A percentile compares a stretch with the other conserved stretches of the same genome.
Conservation (phyloP, 164 flowering plant genomes). For the Piper longum region DNA sequence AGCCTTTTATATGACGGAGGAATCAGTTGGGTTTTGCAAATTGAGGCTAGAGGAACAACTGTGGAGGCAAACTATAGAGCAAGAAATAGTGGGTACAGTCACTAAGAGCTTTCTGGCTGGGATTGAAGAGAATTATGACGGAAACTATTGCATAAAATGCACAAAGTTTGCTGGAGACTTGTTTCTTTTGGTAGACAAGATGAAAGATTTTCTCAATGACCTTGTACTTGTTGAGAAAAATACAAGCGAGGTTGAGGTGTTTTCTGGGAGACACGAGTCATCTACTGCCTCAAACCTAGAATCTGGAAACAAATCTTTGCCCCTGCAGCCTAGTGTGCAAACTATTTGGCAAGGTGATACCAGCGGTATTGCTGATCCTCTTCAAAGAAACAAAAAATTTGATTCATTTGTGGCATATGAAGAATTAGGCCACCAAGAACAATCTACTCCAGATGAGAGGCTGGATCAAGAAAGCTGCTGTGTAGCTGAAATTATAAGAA, state of each 20-base stretch:
- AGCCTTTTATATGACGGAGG: slow-evolving; percentile 52
- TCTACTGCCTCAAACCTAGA: slow-evolving; percentile 5
- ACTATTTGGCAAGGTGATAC: not conserved
- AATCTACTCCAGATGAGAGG: slow-evolving; percentile 7
- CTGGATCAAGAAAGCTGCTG: slow-evolving; percentile 14
- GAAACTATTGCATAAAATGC: slow-evolving; percentile 9
- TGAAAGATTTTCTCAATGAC: slow-evolving; percentile 23
- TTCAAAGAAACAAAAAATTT: slow-evolving; percentile 5
- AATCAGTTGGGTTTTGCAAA: slow-evolving; percentile 31
- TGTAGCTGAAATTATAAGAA: slow-evolving; percentile 41
- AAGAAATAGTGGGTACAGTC: slow-evolving; percentile 18
- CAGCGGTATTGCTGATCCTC: not conserved
- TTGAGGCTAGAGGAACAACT: slow-evolving; percentile 39
- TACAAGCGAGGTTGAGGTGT: slow-evolving; percentile 7
- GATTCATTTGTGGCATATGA: slow-evolving; percentile 1
- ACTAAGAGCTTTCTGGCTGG: slow-evolving; percentile 28
- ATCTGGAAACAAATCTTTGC: slow-evolving; percentile 5
- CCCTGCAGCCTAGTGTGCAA: not conserved
- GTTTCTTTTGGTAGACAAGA: slow-evolving; percentile 25
- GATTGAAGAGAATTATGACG: slow-evolving; percentile 15
- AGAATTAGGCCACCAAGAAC: slow-evolving; percentile 1
- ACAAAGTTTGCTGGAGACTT: slow-evolving; percentile 10
- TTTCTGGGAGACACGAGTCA: not conserved
- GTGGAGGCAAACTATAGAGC: slow-evolving; percentile 48
- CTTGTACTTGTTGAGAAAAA: slow-evolving; percentile 16